Base-by-base conservation (phyloP, 345 rosid genomes). In the Aethionema arabicum region DNA sequence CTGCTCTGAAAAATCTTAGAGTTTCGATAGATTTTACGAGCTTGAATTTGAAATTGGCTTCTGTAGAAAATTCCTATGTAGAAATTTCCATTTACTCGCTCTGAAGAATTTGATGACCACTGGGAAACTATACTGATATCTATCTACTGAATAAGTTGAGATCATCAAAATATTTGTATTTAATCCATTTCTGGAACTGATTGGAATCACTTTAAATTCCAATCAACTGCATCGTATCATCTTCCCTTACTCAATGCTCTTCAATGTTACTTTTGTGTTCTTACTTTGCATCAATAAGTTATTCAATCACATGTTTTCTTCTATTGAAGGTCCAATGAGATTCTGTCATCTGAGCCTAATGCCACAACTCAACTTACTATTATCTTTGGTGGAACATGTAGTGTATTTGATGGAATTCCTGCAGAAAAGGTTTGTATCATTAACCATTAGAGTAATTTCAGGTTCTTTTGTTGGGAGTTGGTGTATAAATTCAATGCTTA, bases 381-480 rank as follows among this genome's bases (percentile, higher is more conserved):
- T 50, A 86, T 88, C 83, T 91, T 78, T 61, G 82, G 82, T 62
- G 98, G 96, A 77, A 76, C 52, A 30, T 88, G 86, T 57, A 58
- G 70, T 48, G 92, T 88, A 32, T 86, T 88, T 59, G 87, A 88
- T 68, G 79, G 76, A 44, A 60, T 91, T 70, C 77, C 95, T 5
- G 64, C 76, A 12, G 95, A 85, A 51, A 88, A 86, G 96, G 98
- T 91, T 36, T 21, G 52, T 30, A 33, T n/a, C 27, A 12, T 21
- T 21, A 21, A 21, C 1, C 27, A 21, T 32, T 41, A 29, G 7
- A 49, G 11, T 15, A 61, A 14, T 10, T 56, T 54, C 35, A 45
- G 16, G 35, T 12, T 5, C 38, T 3, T 5, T 5, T 37, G 3
- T 40, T 44, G 27, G 27, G 27, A 21, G 27, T 21, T 21, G 27